Base-by-base conservation (phyloP, 2,329 filamentous ascomycete species). In the Nothopassalora personata region DNA sequence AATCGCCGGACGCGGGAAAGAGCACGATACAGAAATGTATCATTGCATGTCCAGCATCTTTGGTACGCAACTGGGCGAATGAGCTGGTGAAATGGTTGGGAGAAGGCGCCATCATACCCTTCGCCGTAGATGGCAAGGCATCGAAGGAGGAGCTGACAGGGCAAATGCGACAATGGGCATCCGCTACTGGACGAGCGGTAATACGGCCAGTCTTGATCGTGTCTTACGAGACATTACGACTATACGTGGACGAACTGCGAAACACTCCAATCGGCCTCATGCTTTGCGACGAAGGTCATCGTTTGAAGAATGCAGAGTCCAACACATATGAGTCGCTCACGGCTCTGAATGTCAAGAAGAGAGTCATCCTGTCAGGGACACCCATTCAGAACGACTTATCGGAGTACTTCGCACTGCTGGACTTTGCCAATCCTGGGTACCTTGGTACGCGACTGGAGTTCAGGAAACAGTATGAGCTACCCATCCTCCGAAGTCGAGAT, bases 361-460 rank as follows among this genome's bases (percentile, higher is more conserved):
- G 94, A 28, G 93, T 99, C 48, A 99, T 99, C 66, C 80, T 99
- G 15, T 97, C 94, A 0, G 94, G 94, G 60, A 99, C 94, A 1
- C 94, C 94, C 0, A 99, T 99, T 59, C 94, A 99, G 70, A 99
- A 99, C 69, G 94, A 99, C 72, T 77, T 99, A n/a, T 95, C 93
- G 0, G 94, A 99, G 72, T 99, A 99, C 74, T 99, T 97, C 69
- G 87, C 94, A 3, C 82, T 99, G 9, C 89, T 97, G 60, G 96
- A 93, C 73, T 99, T 99, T 70, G 94, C 94, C 30, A 99, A 99
- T 67, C 94, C 94, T 0, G 89, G 90, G 66, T 84, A 97, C 39
- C 84, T 99, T 1, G 94, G 94, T 15, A 94, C 90, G 8, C 85
- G 92, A 28, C 83, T 85, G 49, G 94, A 99, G 47, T 99, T 99